Percentiles rank a stretch among this genome's conserved stretches.
Conservation (phyloP, 2,329 filamentous ascomycete species). For the Alternaria angustiovoidea region DNA sequence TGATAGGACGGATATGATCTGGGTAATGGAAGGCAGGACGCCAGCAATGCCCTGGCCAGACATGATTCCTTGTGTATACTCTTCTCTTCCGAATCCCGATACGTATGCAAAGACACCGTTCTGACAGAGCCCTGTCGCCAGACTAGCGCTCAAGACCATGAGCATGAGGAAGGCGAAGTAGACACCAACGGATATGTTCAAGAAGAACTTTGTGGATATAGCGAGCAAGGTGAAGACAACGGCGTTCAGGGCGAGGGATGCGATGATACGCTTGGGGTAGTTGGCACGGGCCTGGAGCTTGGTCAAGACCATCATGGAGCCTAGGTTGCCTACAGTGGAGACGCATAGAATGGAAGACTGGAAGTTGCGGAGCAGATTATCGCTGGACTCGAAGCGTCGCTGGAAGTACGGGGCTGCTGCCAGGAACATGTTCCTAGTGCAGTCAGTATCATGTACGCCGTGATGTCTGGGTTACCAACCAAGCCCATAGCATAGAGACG, state of each 20-base stretch:
- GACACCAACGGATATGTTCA: constrained; percentile 65
- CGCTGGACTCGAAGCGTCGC: constrained; percentile 74
- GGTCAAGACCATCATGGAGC: constrained; percentile 77
- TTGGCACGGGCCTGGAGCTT: constrained; percentile 82
- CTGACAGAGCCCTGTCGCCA: constrained; percentile 85
- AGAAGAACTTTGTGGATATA: constrained; percentile 76
- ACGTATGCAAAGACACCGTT: constrained; percentile 95
- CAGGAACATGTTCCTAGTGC: constrained; percentile 92
- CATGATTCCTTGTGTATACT: constrained; percentile 98
- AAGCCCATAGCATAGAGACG: constrained; percentile 96
- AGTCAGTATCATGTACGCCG: constrained; percentile 16
- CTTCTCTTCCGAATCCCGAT: constrained; percentile 80
- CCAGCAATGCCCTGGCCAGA: constrained; percentile 91
- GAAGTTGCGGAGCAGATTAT: constrained; percentile 80
- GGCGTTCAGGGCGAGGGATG: constrained; percentile 80
- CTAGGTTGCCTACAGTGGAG: constrained; percentile 83
- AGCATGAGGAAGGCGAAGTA: constrained; percentile 85
- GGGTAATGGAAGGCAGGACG: constrained; percentile 85
- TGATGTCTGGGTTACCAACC: constrained; percentile 63
- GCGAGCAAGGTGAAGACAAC: constrained; percentile 79
- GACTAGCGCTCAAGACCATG: constrained; percentile 81
- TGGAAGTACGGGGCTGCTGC: constrained; percentile 95
- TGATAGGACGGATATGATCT: constrained; percentile 82
- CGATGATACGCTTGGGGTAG: constrained; percentile 85
- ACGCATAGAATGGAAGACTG: constrained; percentile 89